Evolutionary conservation across 75 land plant species (phyloP).

Genomic region (Gnetum montanum): DNA sequence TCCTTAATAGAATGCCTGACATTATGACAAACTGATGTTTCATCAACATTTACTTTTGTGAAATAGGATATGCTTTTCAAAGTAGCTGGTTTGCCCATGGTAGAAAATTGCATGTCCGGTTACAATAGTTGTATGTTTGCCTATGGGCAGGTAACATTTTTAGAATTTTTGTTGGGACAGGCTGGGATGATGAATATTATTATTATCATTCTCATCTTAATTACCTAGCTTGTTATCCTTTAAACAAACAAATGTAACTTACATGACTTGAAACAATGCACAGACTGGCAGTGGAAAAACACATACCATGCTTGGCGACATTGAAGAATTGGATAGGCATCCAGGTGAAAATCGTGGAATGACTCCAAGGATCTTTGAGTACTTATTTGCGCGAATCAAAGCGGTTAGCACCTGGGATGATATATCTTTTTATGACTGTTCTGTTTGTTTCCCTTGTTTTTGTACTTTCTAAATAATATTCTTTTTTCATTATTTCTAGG

Average conservation of each 20-base stretch:
- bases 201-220: too few relatives aligned
- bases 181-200: too few relatives aligned
- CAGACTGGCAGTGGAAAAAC: conserved; percentile 99
- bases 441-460: neutral
- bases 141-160: conserved; percentile 82
- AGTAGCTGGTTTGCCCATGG: conserved; percentile 90
- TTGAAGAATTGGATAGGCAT: conserved; percentile 43
- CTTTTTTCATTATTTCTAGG: too few relatives aligned
- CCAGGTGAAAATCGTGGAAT: conserved; percentile 80
- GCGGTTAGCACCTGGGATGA: conserved; percentile 40
- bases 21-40: too few relatives aligned
- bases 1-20: too few relatives aligned
- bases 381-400: conserved; percentile 77
- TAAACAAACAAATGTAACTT: too few relatives aligned
- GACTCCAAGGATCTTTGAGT: conserved; percentile 95
- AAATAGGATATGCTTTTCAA: conserved; percentile 78
- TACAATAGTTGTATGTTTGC: conserved; percentile 99
- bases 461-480: neutral
- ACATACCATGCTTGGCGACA: conserved; percentile 93
- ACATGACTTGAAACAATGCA: too few relatives aligned
- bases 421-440: neutral
- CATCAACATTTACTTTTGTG: conserved; percentile 1
- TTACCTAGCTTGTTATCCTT: too few relatives aligned
- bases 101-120: conserved; percentile 95
- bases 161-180: neutral